phyloP scores from a whole-genome alignment of 768 basidiomycete species.

The Rhizopogon vesiculosus region DNA sequence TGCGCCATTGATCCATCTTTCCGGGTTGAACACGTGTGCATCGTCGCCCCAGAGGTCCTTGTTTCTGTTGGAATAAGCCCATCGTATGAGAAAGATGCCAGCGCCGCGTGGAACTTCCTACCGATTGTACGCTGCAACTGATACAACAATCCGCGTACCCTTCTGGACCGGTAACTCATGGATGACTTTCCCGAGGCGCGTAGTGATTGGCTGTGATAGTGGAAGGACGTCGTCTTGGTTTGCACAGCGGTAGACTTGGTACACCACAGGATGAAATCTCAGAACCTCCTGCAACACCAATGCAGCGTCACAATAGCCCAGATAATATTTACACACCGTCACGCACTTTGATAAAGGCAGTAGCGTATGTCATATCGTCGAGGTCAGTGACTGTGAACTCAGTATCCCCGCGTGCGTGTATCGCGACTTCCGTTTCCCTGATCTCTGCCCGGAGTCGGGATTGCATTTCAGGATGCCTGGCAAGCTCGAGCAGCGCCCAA shows the following conservation, averaged over 20 bases:
- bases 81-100: too few relatives aligned
- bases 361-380: conserved; percentile 47
- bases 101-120: conserved; percentile 2
- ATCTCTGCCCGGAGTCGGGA: conserved; percentile 58
- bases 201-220: conserved; percentile 22
- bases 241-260: conserved; percentile 44
- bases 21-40: conserved; percentile 25
- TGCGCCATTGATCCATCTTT: conserved; percentile 16
- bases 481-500: conserved; percentile 64
- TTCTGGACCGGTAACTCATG: conserved; percentile 17
- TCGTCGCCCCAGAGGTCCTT: conserved; percentile 26
- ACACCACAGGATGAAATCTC: conserved; percentile 45
- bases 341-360: conserved; percentile 40
- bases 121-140: conserved; percentile 24
- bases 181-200: conserved; percentile 15
- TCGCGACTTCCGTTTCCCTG: conserved; percentile 5
- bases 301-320: neutral
- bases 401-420: conserved; percentile 32
- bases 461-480: conserved; percentile 55
- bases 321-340: neutral
- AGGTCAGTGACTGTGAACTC: conserved; percentile 39
- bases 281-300: conserved; percentile 36
- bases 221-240: conserved; percentile 34
- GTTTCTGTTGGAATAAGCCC: conserved; percentile 11
- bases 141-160: conserved; percentile 17